Percentiles rank a stretch among this genome's conserved stretches.
Evolutionary conservation across 2,329 filamentous ascomycete genomes (phyloP).

Genomic region (Conoideocrella luteorostrata): DNA sequence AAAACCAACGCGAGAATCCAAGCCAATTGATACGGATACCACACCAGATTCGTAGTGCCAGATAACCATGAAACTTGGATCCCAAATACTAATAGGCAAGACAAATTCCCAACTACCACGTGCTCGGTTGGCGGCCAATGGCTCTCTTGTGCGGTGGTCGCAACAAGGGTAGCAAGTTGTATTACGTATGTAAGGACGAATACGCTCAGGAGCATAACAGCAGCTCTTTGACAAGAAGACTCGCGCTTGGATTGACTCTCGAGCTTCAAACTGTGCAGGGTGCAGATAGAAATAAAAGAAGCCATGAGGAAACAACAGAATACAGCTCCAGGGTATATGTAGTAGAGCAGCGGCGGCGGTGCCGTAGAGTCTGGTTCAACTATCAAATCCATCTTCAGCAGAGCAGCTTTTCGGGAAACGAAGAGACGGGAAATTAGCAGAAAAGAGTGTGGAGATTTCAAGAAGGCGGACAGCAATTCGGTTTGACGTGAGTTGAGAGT

Average conservation of each 20-base stretch:
- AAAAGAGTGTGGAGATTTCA: too few relatives aligned
- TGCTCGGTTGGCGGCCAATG: slow-evolving; percentile 40
- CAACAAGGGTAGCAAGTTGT: slow-evolving; percentile 37
- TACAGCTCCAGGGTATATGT: slow-evolving; percentile 49
- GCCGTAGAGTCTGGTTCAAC: slow-evolving; percentile 16
- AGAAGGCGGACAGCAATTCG: too few relatives aligned
- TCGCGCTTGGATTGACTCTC: slow-evolving; percentile 9
- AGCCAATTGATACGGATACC: slow-evolving; percentile 58
- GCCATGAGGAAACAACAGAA: slow-evolving; percentile 52
- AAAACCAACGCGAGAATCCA: slow-evolving; percentile 53
- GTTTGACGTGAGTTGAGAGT: too few relatives aligned
- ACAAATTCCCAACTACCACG: slow-evolving; percentile 50
- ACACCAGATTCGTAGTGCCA: slow-evolving; percentile 44
- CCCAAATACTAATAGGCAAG: slow-evolving; percentile 58
- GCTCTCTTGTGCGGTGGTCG: slow-evolving; percentile 26
- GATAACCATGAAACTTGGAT: slow-evolving; percentile 50
- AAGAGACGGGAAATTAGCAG: neutral
- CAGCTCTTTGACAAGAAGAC: slow-evolving; percentile 15
- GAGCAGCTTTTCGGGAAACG: neutral
- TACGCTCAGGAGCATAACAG: slow-evolving; percentile 37
- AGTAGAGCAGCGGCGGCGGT: slow-evolving; percentile 44
- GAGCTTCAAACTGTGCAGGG: slow-evolving; percentile 39
- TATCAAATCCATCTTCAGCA: slow-evolving; percentile 4
- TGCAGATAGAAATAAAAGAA: slow-evolving; percentile 44
- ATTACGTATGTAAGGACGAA: slow-evolving; percentile 39